These are phyloP conservation scores for Gracilariopsis chorda DNA, from an alignment of 23 red algal species.

Conservation along the genomic window DNA sequence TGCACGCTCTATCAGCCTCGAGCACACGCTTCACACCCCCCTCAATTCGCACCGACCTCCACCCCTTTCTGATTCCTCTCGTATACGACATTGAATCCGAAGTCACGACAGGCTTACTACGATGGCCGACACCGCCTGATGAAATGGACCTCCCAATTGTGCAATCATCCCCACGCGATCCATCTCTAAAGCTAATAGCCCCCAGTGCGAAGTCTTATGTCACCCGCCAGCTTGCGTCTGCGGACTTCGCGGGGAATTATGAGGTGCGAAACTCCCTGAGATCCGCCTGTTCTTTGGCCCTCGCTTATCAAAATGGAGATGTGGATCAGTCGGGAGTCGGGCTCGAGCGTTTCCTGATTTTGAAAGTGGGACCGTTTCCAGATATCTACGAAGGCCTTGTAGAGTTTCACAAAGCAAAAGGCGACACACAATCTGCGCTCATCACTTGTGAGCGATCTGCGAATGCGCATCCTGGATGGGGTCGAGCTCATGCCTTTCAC, in stretches of 20 bases:
- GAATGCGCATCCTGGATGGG: conserved; percentile 78
- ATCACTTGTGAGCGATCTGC: conserved; percentile 80
- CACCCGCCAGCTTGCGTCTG: conserved; percentile 30
- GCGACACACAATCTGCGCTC: conserved; percentile 53
- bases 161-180: background rate
- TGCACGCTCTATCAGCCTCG: conserved; percentile 31
- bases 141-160: conserved; percentile 82
- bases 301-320: conserved; percentile 66
- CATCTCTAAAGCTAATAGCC: conserved; percentile 49
- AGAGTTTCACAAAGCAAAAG: conserved; percentile 59
- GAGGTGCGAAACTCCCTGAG: conserved; percentile 6
- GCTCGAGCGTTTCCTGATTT: conserved; percentile 75
- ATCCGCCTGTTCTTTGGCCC: conserved; percentile 16
- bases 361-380: conserved; percentile 79
- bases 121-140: conserved; percentile 86
- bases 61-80: conserved; percentile 89
- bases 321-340: conserved; percentile 66
- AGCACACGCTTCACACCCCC: background rate
- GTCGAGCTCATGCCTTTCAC: conserved; percentile 65
- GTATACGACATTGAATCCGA: background rate
- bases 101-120: conserved; percentile 63
- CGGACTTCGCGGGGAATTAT: conserved; percentile 32
- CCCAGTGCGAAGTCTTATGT: conserved; percentile 29
- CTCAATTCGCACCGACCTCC: conserved; percentile 44
- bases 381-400: conserved; percentile 80